Percentiles rank a stretch among this genome's conserved stretches.
Evolutionary conservation across 805 yeast species (phyloP).

Genomic region (Ascoidea tarda): DNA sequence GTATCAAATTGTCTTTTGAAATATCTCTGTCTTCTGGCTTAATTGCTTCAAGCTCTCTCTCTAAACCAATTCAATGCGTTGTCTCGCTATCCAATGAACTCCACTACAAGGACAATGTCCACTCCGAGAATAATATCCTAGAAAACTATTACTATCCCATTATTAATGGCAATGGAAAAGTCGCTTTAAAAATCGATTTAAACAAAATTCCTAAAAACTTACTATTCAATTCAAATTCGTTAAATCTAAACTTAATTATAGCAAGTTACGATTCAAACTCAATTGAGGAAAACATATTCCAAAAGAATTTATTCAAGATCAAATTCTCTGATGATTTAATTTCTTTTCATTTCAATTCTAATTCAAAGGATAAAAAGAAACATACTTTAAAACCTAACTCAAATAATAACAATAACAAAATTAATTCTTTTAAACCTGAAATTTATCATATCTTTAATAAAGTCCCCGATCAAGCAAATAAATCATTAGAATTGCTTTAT

Average conservation of each 20-base stretch:
- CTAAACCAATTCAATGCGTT: too few species aligned
- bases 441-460: slow-evolving; percentile 6
- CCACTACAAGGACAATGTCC: too few species aligned
- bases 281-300: background rate
- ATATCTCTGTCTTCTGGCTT: too few species aligned
- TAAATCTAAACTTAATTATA: too few species aligned
- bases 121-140: too few species aligned
- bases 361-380: too few species aligned
- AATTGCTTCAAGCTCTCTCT: too few species aligned
- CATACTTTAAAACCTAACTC: too few species aligned
- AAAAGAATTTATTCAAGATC: too few species aligned
- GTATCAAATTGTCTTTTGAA: too few species aligned
- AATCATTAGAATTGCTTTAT: slow-evolving; percentile 5
- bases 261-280: background rate
- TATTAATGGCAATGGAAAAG: background rate
- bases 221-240: background rate
- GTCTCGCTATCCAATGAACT: too few species aligned
- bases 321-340: background rate
- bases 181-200: background rate
- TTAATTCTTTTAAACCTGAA: slow-evolving; percentile 3
- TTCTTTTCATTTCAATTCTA: background rate
- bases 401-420: too few species aligned
- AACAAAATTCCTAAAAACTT: background rate
- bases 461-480: slow-evolving; percentile 8
- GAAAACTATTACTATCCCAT: background rate